Base-by-base conservation (phyloP, 2,329 filamentous ascomycete species). In the Colletotrichum tropicicola region DNA sequence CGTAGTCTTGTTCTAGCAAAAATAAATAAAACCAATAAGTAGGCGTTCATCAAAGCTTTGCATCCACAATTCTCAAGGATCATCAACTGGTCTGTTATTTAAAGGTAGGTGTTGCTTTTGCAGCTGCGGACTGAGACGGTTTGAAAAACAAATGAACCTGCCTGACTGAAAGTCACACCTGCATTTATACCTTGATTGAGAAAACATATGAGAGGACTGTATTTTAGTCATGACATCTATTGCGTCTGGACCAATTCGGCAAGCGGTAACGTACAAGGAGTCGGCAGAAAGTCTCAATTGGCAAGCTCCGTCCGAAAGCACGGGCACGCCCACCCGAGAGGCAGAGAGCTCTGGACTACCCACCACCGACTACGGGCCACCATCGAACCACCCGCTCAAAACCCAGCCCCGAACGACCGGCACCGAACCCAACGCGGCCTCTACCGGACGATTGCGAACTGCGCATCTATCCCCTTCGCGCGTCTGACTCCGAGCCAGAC, bases 251-350 rank as follows among this genome's bases (percentile, higher is more conserved):
- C n/a, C n/a, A n/a, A n/a, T n/a, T n/a, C n/a, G 39, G 45, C 6
- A 66, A 19, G 63, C 63, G 63, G 63, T 66, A 30, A 65, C 6
- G 9, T 1, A 4, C 19, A 17, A 6, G 15, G 39, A 6, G 23
- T 7, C 52, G 63, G 63, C 59, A 66, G 41, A 64, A 68, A 61
- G 27, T 58, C 62, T 61, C 62, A 62, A 65, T 47, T 49, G 12
- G 58, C 62, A 62, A 65, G 62, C 58, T 65, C 51, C 62, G 21
- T 44, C 51, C 23, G 51, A 51, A 51, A 60, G 56, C 61, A 65
- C 49, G 61, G 56, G 32, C 48, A 43, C 19, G 6, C 17, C 41
- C 39, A 32, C 10, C 12, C 17, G 37, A 47, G 27, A 65, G 57
- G 47, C 35, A 47, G 27, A 65, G 57, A 53, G 32, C 57, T 53